These are phyloP conservation scores for Syncephalastrum monosporum DNA, from an alignment of 371 early-diverging fungal species.

Conservation along the genomic window DNA sequence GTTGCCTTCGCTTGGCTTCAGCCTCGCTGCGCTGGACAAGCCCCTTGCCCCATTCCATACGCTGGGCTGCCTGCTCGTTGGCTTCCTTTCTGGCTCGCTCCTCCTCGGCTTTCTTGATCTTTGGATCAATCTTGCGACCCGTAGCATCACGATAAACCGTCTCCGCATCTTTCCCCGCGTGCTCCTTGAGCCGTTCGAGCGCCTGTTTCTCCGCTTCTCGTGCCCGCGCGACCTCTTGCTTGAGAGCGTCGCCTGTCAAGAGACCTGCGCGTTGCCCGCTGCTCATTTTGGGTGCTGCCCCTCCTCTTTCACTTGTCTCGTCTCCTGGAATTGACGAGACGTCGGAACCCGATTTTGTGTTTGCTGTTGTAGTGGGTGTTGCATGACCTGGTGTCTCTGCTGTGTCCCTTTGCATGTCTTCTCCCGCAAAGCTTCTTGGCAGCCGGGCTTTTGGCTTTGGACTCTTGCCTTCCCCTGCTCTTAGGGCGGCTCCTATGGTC, in stretches of 20 bases:
- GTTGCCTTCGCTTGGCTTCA: constrained; percentile 42
- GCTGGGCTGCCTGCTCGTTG: constrained; percentile 62
- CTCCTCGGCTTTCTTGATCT: constrained; percentile 60
- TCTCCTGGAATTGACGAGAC: background rate
- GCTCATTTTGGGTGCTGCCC: constrained; percentile 42
- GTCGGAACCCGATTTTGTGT: background rate
- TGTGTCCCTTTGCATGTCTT: constrained; percentile 1
- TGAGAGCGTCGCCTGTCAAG: constrained; percentile 49
- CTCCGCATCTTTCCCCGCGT: constrained; percentile 53
- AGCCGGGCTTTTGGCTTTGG: too few relatives aligned
- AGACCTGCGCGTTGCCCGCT: constrained; percentile 59
- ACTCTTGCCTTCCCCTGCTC: constrained; percentile 1
- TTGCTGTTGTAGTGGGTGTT: background rate
- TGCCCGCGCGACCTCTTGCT: constrained; percentile 46
- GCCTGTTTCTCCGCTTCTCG: constrained; percentile 34
- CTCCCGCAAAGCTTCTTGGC: constrained; percentile 14
- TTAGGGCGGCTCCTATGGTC: background rate
- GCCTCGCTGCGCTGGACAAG: constrained; percentile 64
- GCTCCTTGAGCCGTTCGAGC: constrained; percentile 30
- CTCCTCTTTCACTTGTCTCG: constrained; percentile 2
- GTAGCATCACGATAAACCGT: constrained; percentile 77
- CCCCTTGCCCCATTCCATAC: constrained; percentile 81
- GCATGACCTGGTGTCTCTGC: background rate
- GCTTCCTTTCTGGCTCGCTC: constrained; percentile 53
- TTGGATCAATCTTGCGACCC: constrained; percentile 75